A percentile compares a stretch with the other conserved stretches of the same genome.
Evolutionary conservation across 371 early-diverging fungal genomes (phyloP).

Genomic region (Mortierella sp.): DNA sequence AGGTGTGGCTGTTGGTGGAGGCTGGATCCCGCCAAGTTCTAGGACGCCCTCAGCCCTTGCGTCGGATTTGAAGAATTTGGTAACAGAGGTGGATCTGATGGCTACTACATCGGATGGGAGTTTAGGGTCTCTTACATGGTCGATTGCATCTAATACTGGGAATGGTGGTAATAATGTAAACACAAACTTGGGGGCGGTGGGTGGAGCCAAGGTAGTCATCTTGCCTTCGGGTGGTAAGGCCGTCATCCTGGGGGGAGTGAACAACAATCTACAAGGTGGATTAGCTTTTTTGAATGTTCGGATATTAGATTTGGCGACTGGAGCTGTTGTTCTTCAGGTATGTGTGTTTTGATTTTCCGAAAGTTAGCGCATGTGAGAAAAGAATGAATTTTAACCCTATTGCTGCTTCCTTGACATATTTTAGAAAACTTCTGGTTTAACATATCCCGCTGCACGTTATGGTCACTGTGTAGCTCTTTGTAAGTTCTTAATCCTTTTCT

Average conservation of each 20-base stretch:
- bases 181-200: conserved; percentile 28
- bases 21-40: conserved; percentile 23
- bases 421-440: conserved; percentile 22
- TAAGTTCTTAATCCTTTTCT: conserved; percentile 13
- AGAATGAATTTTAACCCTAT: not conserved
- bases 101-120: conserved; percentile 9
- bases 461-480: conserved; percentile 47
- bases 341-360: not conserved
- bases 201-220: conserved; percentile 28
- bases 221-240: conserved; percentile 25
- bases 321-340: conserved; percentile 39
- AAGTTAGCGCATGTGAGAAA: not conserved
- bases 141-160: conserved; percentile 10
- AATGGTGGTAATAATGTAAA: conserved; percentile 23
- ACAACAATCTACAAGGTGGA: conserved; percentile 13
- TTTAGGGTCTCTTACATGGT: conserved; percentile 9
- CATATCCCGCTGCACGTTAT: conserved; percentile 28
- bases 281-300: conserved; percentile 27
- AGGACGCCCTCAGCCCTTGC: conserved; percentile 20
- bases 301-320: conserved; percentile 34
- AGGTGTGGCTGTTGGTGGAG: conserved; percentile 48
- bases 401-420: not conserved
- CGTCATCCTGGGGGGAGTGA: conserved; percentile 39
- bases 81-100: conserved; percentile 29
- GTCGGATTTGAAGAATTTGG: conserved; percentile 20